These are phyloP conservation scores for Phallus indusiatus DNA, from an alignment of 768 basidiomycete genomes.

Conservation along the genomic window DNA sequence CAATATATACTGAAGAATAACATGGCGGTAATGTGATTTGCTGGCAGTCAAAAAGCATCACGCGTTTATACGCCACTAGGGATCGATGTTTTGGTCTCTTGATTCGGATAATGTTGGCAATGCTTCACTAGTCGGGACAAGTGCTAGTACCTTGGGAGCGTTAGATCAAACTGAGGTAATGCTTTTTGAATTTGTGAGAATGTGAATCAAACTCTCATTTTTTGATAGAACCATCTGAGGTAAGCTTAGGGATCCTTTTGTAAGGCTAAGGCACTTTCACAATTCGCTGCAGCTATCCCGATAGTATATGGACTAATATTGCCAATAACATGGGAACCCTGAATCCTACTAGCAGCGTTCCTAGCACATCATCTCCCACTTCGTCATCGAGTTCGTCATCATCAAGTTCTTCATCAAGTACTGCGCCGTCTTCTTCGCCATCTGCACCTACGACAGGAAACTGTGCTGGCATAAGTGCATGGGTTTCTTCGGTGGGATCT, in stretches of 20 bases:
- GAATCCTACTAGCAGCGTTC: not conserved
- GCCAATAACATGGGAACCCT: conserved; percentile 45
- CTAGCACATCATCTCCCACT: conserved; percentile 9
- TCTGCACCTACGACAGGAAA: not conserved
- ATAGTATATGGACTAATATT: conserved; percentile 66
- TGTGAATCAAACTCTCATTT: not conserved
- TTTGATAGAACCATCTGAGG: conserved; percentile 47
- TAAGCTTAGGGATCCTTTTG: conserved; percentile 17
- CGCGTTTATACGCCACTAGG: conserved; percentile 15
- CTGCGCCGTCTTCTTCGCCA: conserved; percentile 13
- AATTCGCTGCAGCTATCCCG: conserved; percentile 38
- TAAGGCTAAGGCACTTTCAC: not conserved
- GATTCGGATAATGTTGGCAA: conserved; percentile 46
- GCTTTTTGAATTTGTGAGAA: not conserved
- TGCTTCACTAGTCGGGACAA: conserved; percentile 48
- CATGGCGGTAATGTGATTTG: conserved; percentile 27
- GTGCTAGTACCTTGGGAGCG: conserved; percentile 35
- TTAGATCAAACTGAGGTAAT: conserved; percentile 45
- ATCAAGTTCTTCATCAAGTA: conserved; percentile 2
- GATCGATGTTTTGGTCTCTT: conserved; percentile 73
- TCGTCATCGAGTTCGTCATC: conserved; percentile 18
- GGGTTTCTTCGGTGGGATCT: conserved; percentile 32
- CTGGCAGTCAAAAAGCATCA: not conserved
- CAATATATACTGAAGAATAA: conserved; percentile 53
- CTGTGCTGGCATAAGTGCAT: conserved; percentile 36